Evolutionary conservation across 371 early-diverging fungal species (phyloP).

Genomic region (Lichtheimia hyalospora): DNA sequence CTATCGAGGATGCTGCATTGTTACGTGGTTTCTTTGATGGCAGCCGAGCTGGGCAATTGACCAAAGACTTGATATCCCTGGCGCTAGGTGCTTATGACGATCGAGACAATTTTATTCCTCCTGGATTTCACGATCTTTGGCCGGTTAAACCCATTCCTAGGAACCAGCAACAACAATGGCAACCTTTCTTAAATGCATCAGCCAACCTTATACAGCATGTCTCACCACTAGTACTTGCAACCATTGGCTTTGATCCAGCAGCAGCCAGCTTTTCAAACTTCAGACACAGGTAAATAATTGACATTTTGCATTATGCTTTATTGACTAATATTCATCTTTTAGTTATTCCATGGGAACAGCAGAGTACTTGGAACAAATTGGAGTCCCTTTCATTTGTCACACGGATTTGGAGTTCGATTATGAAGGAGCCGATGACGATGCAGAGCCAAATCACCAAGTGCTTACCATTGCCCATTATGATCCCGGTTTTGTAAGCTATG

Average conservation of each 20-base stretch:
- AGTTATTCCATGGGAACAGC: background rate
- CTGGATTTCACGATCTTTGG: slow-evolving; percentile 3
- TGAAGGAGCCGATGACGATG: background rate
- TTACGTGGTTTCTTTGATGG: too few species aligned
- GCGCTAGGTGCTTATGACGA: too few species aligned
- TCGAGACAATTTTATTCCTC: background rate
- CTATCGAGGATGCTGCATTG: too few species aligned
- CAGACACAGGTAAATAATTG: background rate
- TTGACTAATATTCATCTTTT: background rate
- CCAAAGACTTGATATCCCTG: too few species aligned
- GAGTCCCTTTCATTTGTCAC: background rate
- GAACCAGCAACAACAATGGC: background rate
- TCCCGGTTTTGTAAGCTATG: slow-evolving; percentile 8
- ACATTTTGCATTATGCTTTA: background rate
- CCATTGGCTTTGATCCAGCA: background rate
- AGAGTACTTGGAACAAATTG: background rate
- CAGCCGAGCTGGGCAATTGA: too few species aligned
- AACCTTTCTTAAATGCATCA: background rate
- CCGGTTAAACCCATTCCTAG: background rate
- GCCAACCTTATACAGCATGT: background rate
- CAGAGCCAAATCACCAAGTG: background rate
- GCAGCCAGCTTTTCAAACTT: background rate
- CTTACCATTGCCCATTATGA: background rate
- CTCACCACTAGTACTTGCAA: background rate
- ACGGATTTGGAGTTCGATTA: background rate